A percentile compares a stretch with the other conserved stretches of the same genome.
Conservation (phyloP, 768 basidiomycete genomes). For the Mycena belliarum region DNA sequence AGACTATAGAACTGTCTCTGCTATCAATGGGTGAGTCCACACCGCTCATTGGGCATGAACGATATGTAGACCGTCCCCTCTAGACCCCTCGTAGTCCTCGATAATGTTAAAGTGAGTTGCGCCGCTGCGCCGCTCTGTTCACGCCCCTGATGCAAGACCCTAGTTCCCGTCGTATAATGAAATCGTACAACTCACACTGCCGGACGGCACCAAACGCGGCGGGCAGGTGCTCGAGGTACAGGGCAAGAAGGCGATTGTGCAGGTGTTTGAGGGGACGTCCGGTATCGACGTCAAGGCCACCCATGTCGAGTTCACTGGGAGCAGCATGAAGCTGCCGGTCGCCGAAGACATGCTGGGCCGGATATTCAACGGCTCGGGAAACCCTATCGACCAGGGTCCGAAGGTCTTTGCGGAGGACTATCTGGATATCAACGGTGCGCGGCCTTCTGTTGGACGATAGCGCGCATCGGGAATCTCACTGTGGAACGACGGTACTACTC, state of each 20-base stretch:
- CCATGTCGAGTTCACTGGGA: conserved; percentile 96
- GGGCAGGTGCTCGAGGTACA: conserved; percentile 98
- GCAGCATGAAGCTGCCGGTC: conserved; percentile 98
- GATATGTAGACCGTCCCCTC: conserved; percentile 13
- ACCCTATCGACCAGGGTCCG: conserved; percentile 97
- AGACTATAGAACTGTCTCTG: conserved; percentile 99
- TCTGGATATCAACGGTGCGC: conserved; percentile 94
- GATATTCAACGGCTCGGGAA: conserved; percentile 98
- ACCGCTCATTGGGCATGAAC: conserved; percentile 2
- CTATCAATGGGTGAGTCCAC: conserved; percentile 85
- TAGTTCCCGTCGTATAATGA: conserved; percentile 98
- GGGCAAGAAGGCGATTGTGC: conserved; percentile 98
- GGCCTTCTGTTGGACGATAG: conserved; percentile 10
- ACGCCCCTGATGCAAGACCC: conserved; percentile 1
- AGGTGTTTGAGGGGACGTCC: conserved; percentile 98
- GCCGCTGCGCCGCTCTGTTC: not conserved
- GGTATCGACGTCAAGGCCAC: conserved; percentile 98
- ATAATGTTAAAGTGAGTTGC: conserved; percentile 89
- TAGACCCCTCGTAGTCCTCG: conserved; percentile 93
- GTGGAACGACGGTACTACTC: conserved; percentile 18
- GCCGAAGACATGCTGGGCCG: conserved; percentile 99
- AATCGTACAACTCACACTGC: conserved; percentile 93
- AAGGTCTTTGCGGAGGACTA: conserved; percentile 99
- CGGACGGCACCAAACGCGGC: conserved; percentile 92
- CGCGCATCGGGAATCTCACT: conserved; percentile 9